Evolutionary conservation across 2,329 filamentous ascomycete species (phyloP), one percentile per base, ranked within the genome.

Genomic region (Cladosporium sp.): DNA sequence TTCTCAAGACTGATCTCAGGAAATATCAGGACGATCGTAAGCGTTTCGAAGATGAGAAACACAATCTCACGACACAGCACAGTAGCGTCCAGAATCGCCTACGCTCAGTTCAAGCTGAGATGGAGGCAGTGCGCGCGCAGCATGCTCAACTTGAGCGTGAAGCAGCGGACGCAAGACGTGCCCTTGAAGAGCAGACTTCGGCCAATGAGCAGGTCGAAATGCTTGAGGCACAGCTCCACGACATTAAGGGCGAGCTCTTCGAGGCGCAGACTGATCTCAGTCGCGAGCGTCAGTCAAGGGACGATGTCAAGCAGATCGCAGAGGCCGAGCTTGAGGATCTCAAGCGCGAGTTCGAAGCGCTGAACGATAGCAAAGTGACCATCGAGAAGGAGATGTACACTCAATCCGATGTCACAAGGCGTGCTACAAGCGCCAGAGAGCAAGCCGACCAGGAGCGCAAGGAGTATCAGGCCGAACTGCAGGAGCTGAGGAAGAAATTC

Each of bases 381-480:
- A 96, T 99, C 63, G 93, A 99, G 74, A 97, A 97, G 73, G 93
- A 97, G 74, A 87, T 99, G 72, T 97, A 97, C 71, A 88, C 90
- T 5, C 93, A 97, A 70, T 92, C 97, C 73, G 93, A 99, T 70
- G 89, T 90, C 11, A 83, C 97, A 47, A 86, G 94, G 38, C 86
- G 93, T 57, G 90, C 92, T 11, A 90, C 88, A 65, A 92, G 96
- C 72, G 88, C 90, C 49, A 85, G 90, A 34, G 82, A 86, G 5
- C 84, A 85, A 5, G 90, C 90, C 0, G 93, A 99, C 71, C 85
- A 88, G 64, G 91, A 96, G 69, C 89, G 92, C 2, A 94, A 96
- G 69, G 90, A 96, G 57, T 88, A 94, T 43, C 90, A 96, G 59
- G 82, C 84, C 37, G 93, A 97, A 70, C 86, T 97, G 52, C 88